A percentile compares a stretch with the other conserved stretches of the same genome.
phyloP scores from a whole-genome alignment of 306 rosid species.

The Ormosia emarginata region DNA sequence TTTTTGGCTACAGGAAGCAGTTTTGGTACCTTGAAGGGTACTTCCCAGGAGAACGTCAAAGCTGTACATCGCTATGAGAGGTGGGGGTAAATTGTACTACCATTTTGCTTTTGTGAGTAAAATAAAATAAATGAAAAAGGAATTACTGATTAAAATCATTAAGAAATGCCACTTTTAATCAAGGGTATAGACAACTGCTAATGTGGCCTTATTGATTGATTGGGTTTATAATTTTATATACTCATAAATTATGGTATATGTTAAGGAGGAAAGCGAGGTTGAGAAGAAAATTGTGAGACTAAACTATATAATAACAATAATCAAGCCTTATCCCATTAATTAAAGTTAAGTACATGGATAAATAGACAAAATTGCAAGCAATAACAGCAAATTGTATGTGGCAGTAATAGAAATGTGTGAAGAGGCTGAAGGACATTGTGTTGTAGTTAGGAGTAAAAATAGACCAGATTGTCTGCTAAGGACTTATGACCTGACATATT shows the following conservation, averaged over 20 bases:
- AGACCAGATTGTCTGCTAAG: too few relatives aligned
- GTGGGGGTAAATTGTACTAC: constrained; percentile 33
- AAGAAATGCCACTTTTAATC: not conserved
- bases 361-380: not conserved
- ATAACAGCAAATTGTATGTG: not conserved
- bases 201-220: not conserved
- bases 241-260: not conserved
- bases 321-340: too few relatives aligned
- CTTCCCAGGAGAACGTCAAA: constrained; percentile 67
- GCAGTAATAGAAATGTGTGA: constrained; percentile 77
- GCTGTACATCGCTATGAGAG: constrained; percentile 85
- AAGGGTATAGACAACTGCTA: not conserved
- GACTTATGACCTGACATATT: too few relatives aligned
- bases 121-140: not conserved
- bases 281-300: too few relatives aligned
- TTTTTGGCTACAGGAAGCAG: constrained; percentile 54
- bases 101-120: not conserved
- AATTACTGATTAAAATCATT: not conserved
- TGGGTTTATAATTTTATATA: not conserved
- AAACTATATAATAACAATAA: not conserved
- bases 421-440: constrained; percentile 54
- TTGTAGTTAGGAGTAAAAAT: too few relatives aligned
- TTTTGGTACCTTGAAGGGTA: constrained; percentile 73
- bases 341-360: too few relatives aligned
- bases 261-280: not conserved